Evolutionary conservation across 202 grass and related monocot species (phyloP).

Genomic region (Eragrostis tef): DNA sequence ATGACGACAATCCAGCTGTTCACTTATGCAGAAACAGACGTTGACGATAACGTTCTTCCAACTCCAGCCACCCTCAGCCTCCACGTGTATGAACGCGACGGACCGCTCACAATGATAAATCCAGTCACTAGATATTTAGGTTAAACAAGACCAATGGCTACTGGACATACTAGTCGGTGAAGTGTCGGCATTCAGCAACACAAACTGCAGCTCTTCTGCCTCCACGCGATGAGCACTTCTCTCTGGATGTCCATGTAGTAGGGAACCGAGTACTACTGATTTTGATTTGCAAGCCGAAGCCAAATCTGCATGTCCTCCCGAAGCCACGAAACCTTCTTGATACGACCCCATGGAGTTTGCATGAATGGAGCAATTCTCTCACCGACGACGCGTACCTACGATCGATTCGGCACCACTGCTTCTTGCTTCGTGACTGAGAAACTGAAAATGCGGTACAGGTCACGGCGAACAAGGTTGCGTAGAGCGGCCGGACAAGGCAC

Average conservation of each 20-base stretch:
- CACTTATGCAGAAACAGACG: background rate
- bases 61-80: background rate
- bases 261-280: background rate
- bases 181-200: background rate
- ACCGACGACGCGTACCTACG: background rate
- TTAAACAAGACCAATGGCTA: background rate
- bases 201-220: no score
- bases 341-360: background rate
- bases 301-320: background rate
- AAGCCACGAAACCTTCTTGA: background rate
- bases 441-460: background rate
- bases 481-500: background rate
- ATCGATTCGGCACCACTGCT: background rate
- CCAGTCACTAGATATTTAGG: background rate
- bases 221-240: no score
- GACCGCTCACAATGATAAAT: background rate
- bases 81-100: background rate
- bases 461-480: constrained; percentile 29
- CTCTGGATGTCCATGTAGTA: background rate
- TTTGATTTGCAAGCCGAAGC: background rate
- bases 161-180: constrained; percentile 8
- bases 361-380: background rate
- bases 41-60: background rate
- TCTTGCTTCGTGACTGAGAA: constrained; percentile 13
- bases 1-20: background rate